Base-by-base conservation (phyloP, 345 rosid species). In the Eucalyptus pauciflora region DNA sequence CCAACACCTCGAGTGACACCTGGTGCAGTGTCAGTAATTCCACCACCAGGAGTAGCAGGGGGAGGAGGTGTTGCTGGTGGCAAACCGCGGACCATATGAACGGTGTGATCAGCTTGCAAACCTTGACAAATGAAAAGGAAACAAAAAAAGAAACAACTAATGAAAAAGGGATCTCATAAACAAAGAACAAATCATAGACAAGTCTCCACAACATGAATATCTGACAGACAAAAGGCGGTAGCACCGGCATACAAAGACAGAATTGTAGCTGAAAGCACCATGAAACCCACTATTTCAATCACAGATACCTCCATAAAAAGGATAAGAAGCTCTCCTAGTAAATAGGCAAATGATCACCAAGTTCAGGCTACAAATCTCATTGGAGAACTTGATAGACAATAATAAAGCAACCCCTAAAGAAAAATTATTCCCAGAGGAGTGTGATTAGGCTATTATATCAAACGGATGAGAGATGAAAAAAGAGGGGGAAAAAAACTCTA, bases 81-180 rank as follows among this genome's bases (percentile, higher is more conserved):
- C 88, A 92, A 94, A 79, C 99, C 97, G 85, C 97, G 94, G 88
- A 96, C 99, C 97, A 97, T 94, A 93, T 97, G 99, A 69, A 97
- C 92, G 31, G 98, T 95, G 87, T 97, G 99, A 93, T 97, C 99
- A 90, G 96, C 98, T 94, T 95, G 97, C 95, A 97, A 86, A 90
- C 99, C 99, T 97, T 90, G 46, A 91, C 16, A 54, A 86, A 83
- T 86, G 80, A 52, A 33, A 88, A 71, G 67, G 87, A 64, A 89
- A 10, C 51, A 43, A 86, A 7, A 37, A 56, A 87, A 56, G 86
- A 88, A 80, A 41, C 76, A 56, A 71, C 50, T 31, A 62, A 79
- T 76, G 69, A 22, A 86, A 43, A 9, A 89, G 87, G 60, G 49
- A 71, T 64, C 52, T 86, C 41, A 80, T 41, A 37, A 76, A 76